Base-by-base conservation (phyloP, 2,329 filamentous ascomycete genomes). In the Epichloe uncinata region DNA sequence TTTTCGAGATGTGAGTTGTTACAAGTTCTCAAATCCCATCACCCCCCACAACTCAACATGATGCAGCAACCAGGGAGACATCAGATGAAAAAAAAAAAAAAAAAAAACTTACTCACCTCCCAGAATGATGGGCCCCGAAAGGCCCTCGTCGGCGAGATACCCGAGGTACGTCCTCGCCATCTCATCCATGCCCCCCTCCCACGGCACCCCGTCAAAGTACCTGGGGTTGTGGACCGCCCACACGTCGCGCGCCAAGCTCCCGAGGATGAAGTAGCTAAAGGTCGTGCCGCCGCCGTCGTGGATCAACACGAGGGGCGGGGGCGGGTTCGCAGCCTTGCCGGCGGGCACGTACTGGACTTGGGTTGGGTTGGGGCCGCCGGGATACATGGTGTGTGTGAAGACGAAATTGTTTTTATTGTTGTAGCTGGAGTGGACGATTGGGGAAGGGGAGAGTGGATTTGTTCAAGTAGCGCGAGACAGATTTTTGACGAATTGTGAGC, bases 281-380 rank as follows among this genome's bases (percentile, higher is more conserved):
- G 60, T 59, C 12, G 61, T 63, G 53, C 61, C 61, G 47, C 61
- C 60, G 30, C 61, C 61, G 41, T 63, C 61, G 52, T 63, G 61
- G 48, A 63, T 58, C 22, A 63, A 51, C 2, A 63, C 61, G 18
- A 63, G 51, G 26, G 60, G 60, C 41, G 51, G 45, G 12, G 55
- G 51, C 5, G 54, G 42, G 44, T 51, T 55, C 5, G 50, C 49
- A n/a, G 42, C 46, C 45, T 54, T 58, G 47, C 50, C 42, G 22
- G 52, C 50, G 4, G 57, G 57, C 15, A 50, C 48, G 20, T 41
- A 35, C 49, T 60, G 59, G 13, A 60, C 50, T 16, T 57, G 53
- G 26, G 52, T 53, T 37, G 59, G 59, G 49, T 61, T 61, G 16
- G 58, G 58, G 40, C 59, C 58, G 42, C 49, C 56, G 36, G 47